These are phyloP conservation scores for Bocquillonia castaneifolia DNA, from an alignment of 441 rosid genomes.

Conservation along the genomic window DNA sequence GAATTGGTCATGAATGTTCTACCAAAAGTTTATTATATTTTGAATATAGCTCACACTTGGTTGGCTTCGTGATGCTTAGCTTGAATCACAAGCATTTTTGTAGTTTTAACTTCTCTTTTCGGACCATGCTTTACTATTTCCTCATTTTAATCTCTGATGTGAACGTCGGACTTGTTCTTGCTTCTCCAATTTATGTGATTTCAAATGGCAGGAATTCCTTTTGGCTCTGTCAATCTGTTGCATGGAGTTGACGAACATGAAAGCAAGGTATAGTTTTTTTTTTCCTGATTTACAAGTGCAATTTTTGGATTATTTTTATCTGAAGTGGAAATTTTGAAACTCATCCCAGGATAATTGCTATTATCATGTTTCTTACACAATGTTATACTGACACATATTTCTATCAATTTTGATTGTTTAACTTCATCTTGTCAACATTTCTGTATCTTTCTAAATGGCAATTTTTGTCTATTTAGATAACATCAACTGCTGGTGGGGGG, in stretches of 20 bases:
- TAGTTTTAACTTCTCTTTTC: neutral
- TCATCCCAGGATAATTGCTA: neutral
- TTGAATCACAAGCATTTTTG: neutral
- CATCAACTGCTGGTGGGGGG: conserved; percentile 99
- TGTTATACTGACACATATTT: too few species aligned
- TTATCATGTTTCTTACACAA: conserved; percentile 11
- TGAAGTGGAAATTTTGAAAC: neutral
- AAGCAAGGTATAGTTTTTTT: conserved; percentile 68
- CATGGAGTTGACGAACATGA: conserved; percentile 94
- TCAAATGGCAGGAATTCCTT: conserved; percentile 76
- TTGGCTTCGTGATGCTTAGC: conserved; percentile 5
- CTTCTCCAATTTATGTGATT: conserved; percentile 21
- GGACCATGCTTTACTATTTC: neutral
- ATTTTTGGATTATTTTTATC: neutral
- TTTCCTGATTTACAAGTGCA: neutral
- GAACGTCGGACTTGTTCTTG: conserved; percentile 4
- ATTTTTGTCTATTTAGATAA: conserved; percentile 54
- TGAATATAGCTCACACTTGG: neutral
- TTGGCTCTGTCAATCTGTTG: conserved; percentile 87
- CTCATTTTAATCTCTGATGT: neutral
- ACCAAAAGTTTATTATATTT: neutral
- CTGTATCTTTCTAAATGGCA: conserved; percentile 17
- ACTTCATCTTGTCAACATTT: conserved; percentile 8
- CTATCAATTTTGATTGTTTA: neutral
- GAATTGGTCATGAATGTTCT: neutral